Percentiles rank a stretch among this genome's conserved stretches.
Conservation (phyloP, 1,139 yeast genomes). For the Candida mesenterica region DNA sequence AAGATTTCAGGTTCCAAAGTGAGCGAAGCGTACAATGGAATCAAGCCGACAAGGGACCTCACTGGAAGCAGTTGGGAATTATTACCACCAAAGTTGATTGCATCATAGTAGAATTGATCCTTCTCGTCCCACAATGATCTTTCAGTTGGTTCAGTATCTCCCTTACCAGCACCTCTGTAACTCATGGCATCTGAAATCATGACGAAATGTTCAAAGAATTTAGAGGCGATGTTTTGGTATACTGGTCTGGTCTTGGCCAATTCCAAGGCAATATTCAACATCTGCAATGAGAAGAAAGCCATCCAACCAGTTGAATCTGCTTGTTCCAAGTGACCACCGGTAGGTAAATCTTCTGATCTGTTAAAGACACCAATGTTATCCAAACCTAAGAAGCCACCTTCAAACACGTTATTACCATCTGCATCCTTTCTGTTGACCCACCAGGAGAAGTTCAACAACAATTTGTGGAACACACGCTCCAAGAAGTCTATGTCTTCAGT, state of each 20-base stretch:
- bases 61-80: slow-evolving; percentile 76
- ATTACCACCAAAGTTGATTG: slow-evolving; percentile 81
- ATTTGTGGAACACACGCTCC: slow-evolving; percentile 89
- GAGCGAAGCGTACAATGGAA: slow-evolving; percentile 88
- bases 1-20: slow-evolving; percentile 87
- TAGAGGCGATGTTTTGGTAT: slow-evolving; percentile 92
- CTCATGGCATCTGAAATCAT: slow-evolving; percentile 96
- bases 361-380: slow-evolving; percentile 95
- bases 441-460: slow-evolving; percentile 91
- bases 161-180: slow-evolving; percentile 52
- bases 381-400: slow-evolving; percentile 92
- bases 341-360: slow-evolving; percentile 91
- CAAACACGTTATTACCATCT: slow-evolving; percentile 87
- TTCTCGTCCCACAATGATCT: slow-evolving; percentile 87
- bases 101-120: slow-evolving; percentile 89
- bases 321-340: slow-evolving; percentile 89
- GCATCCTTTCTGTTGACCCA: slow-evolving; percentile 95
- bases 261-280: slow-evolving; percentile 92
- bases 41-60: slow-evolving; percentile 86
- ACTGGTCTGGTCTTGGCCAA: slow-evolving; percentile 83
- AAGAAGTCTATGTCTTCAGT: slow-evolving; percentile 79
- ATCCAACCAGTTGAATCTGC: slow-evolving; percentile 99
- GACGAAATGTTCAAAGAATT: slow-evolving; percentile 91
- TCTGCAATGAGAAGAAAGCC: slow-evolving; percentile 90
- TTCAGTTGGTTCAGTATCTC: slow-evolving; percentile 45